Percentiles rank a stretch among this genome's conserved stretches.
These are phyloP conservation scores for Boletus subparvulus DNA, from an alignment of 768 basidiomycete species.

Conservation along the genomic window DNA sequence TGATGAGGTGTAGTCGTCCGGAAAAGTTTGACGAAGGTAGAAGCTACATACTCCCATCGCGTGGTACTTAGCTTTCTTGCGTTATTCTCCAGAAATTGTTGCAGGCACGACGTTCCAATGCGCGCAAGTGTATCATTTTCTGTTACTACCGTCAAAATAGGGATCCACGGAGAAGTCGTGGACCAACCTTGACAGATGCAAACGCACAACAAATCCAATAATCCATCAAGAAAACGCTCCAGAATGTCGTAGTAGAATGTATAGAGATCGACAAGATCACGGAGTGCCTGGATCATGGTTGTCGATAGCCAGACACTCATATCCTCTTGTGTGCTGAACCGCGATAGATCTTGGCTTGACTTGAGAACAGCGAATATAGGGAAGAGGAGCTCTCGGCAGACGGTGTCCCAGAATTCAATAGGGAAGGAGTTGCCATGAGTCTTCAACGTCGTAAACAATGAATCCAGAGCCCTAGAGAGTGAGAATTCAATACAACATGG, in stretches of 20 bases:
- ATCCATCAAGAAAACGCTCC: constrained; percentile 88
- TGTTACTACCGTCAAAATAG: constrained; percentile 33
- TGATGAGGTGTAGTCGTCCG: constrained; percentile 97
- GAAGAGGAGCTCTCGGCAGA: constrained; percentile 94
- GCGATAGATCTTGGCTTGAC: constrained; percentile 86
- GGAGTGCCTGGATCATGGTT: constrained; percentile 96
- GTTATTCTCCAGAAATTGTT: constrained; percentile 93
- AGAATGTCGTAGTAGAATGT: constrained; percentile 92
- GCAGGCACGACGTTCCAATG: constrained; percentile 96
- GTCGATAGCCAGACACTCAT: constrained; percentile 99
- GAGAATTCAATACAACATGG: constrained; percentile 8
- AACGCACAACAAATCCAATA: constrained; percentile 88
- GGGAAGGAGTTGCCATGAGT: constrained; percentile 83
- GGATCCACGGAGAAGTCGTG: neutral
- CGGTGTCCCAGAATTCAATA: constrained; percentile 95
- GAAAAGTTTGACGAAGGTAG: constrained; percentile 95
- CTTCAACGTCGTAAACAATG: constrained; percentile 91
- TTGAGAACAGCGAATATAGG: constrained; percentile 97
- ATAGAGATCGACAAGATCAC: constrained; percentile 93
- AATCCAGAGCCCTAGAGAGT: constrained; percentile 82
- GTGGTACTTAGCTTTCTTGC: constrained; percentile 78
- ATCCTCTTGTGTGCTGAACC: constrained; percentile 95
- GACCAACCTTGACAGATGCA: constrained; percentile 95
- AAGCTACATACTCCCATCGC: constrained; percentile 89
- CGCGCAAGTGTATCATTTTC: constrained; percentile 98